These are phyloP conservation scores for Mimosa pudica DNA, from an alignment of 306 rosid species.

Conservation along the genomic window DNA sequence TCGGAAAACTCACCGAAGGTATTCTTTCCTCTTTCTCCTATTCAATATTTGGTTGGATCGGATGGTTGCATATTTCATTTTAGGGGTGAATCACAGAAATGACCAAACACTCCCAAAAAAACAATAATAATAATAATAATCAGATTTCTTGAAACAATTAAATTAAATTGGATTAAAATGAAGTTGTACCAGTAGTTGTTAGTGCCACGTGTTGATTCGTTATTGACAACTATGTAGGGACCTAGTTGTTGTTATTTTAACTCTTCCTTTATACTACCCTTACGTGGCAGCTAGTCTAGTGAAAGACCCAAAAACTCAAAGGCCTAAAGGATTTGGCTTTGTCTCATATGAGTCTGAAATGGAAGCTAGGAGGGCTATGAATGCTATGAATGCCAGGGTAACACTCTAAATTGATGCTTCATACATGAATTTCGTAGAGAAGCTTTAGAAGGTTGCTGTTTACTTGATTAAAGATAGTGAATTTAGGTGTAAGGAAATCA, in stretches of 20 bases:
- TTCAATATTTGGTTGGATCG: not conserved
- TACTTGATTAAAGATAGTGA: not conserved
- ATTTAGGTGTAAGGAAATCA: not conserved
- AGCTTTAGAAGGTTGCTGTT: not conserved
- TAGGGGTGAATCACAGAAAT: too few relatives aligned
- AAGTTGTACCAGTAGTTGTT: too few relatives aligned
- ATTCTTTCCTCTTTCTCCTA: not conserved
- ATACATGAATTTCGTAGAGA: not conserved
- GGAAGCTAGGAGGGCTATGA: slow-evolving; percentile 69
- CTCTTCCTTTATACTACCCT: not conserved
- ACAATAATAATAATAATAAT: too few relatives aligned
- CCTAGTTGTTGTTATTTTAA: too few relatives aligned
- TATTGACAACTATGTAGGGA: too few relatives aligned
- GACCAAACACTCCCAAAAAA: too few relatives aligned
- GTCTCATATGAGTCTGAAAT: slow-evolving; percentile 58
- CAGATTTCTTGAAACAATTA: too few relatives aligned
- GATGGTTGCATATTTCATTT: not conserved
- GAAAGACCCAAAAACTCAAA: slow-evolving; percentile 49
- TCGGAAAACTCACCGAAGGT: slow-evolving; percentile 66
- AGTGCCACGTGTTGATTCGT: too few relatives aligned
- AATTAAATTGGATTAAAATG: too few relatives aligned
- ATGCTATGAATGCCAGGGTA: slow-evolving; percentile 86
- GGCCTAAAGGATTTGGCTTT: slow-evolving; percentile 93
- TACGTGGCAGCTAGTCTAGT: slow-evolving; percentile 52
- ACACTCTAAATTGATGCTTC: not conserved